Conservation (phyloP, 108 stramenopile species). For the Cyclotella kingstonii region DNA sequence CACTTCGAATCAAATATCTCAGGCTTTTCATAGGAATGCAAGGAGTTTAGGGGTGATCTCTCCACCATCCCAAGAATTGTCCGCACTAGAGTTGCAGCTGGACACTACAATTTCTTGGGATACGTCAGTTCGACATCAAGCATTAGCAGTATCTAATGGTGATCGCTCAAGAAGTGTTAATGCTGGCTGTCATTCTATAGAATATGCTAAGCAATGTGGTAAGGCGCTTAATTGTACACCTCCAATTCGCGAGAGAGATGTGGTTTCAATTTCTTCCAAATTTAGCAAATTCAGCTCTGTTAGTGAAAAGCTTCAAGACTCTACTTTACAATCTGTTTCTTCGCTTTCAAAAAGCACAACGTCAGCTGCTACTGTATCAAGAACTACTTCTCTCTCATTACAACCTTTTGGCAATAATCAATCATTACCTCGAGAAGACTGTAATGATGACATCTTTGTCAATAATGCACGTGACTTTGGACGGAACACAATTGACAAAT, state of each 20-base stretch:
- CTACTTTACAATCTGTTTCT: constrained; percentile 6
- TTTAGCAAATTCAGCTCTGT: constrained; percentile 29
- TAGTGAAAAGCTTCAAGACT: background rate
- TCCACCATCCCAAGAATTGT: background rate
- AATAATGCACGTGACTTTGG: constrained; percentile 6
- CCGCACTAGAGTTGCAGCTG: background rate
- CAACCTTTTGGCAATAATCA: background rate
- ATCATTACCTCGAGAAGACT: constrained; percentile 15
- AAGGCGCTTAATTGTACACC: constrained; percentile 2
- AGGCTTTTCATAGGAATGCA: background rate
- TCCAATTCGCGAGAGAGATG: constrained; percentile 14
- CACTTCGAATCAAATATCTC: background rate
- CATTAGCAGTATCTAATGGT: background rate
- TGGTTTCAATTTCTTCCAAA: constrained; percentile 10
- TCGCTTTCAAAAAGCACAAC: constrained; percentile 16
- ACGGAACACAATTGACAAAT: constrained; percentile 20
- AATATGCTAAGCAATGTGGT: too few relatives aligned
- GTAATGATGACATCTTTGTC: constrained; percentile 20
- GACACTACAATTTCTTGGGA: too few relatives aligned
- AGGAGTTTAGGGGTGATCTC: background rate
- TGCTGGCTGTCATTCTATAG: too few relatives aligned
- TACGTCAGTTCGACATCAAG: constrained; percentile 1
- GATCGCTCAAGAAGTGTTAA: background rate
- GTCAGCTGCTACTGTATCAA: constrained; percentile 20
- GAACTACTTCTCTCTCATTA: background rate